Evolutionary conservation across 108 stramenopile species (phyloP).

Genomic region (Conticribra guillardii): DNA sequence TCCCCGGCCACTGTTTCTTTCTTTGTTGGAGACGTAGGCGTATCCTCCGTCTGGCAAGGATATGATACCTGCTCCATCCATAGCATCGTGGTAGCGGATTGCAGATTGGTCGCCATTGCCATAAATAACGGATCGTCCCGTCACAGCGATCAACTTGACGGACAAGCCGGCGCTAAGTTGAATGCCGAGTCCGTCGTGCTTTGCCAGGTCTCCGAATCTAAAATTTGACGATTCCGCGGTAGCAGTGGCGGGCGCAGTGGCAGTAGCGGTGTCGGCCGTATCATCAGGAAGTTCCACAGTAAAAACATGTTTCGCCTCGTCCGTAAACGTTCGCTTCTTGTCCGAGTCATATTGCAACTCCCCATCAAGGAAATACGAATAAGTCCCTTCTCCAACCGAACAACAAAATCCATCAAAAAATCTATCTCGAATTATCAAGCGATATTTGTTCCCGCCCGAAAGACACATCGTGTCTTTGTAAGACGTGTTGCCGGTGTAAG

Average conservation of each 20-base stretch:
- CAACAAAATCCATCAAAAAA: neutral
- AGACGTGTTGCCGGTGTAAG: neutral
- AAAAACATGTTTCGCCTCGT: neutral
- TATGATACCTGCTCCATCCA: neutral
- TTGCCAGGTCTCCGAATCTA: neutral
- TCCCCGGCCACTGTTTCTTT: neutral
- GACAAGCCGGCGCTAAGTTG: neutral
- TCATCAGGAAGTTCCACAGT: neutral
- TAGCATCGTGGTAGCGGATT: neutral
- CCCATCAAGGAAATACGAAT: neutral
- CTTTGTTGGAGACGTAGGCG: neutral
- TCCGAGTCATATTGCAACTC: neutral
- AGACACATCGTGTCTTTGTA: neutral
- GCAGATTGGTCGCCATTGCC: neutral
- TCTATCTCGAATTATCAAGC: neutral
- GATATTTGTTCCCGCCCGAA: neutral
- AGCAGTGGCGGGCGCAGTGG: neutral
- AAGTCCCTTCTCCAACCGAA: neutral
- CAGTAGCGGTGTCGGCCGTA: no score
- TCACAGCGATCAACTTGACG: neutral
- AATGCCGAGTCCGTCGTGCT: neutral
- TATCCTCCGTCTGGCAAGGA: neutral
- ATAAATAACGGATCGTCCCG: neutral
- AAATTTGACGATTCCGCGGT: neutral
- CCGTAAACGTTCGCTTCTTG: neutral